A percentile compares a stretch with the other conserved stretches of the same genome.
Evolutionary conservation across 2,329 filamentous ascomycete genomes (phyloP).

Genomic region (Thielaviopsis cerberus): DNA sequence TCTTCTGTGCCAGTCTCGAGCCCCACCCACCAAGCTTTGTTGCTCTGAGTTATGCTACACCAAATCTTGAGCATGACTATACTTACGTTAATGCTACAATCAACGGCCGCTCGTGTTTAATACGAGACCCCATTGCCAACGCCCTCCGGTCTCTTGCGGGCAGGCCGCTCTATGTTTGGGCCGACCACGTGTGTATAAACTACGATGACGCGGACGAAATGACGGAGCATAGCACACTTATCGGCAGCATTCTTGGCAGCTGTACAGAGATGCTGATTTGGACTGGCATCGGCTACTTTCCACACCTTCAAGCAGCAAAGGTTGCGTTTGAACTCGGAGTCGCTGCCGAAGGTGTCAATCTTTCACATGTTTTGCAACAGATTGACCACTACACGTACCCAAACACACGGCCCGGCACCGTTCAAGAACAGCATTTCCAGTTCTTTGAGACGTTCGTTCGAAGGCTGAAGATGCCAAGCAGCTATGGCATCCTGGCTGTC

Average conservation of each 20-base stretch:
- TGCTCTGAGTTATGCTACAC: not conserved
- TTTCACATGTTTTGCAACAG: not conserved
- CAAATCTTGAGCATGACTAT: not conserved
- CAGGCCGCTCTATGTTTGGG: slow-evolving; percentile 2
- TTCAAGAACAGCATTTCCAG: not conserved
- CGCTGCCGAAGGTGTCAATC: not conserved
- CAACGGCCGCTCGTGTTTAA: not conserved
- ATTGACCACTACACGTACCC: not conserved
- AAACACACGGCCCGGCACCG: not conserved
- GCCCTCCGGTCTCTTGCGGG: not conserved
- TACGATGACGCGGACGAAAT: slow-evolving; percentile 5
- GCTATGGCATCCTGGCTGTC: not conserved
- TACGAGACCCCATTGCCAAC: not conserved
- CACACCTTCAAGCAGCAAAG: not conserved
- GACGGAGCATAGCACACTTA: slow-evolving; percentile 2
- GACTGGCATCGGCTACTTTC: not conserved
- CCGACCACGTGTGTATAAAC: slow-evolving; percentile 12
- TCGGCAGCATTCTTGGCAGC: not conserved
- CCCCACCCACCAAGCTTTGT: not conserved
- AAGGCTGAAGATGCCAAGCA: not conserved
- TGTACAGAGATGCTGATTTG: not conserved
- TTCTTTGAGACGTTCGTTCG: not conserved
- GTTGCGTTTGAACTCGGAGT: not conserved
- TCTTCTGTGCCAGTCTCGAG: not conserved
- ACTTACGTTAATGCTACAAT: not conserved